phyloP scores from a whole-genome alignment of 129 eudicot species.

The Gnaphalium uliginosum region DNA sequence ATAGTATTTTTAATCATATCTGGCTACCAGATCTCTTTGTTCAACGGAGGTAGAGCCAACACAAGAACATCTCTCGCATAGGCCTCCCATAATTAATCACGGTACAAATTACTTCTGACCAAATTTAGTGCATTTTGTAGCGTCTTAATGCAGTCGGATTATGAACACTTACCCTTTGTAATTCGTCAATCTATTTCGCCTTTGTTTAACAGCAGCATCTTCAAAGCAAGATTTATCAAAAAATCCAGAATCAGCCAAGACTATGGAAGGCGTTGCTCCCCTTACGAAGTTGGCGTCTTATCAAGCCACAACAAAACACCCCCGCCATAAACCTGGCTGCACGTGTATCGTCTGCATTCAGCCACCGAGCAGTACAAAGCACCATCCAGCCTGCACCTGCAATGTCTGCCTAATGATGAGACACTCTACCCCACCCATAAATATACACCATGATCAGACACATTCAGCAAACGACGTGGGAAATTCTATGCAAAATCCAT shows the following conservation, averaged over 20 bases:
- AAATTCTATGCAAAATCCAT: not conserved
- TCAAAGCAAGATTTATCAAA: not conserved
- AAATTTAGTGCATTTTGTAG: constrained; percentile 8
- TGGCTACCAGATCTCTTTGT: constrained; percentile 42
- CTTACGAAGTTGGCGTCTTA: not conserved
- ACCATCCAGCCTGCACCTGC: constrained; percentile 52
- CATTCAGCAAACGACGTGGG: constrained; percentile 8
- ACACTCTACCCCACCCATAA: constrained; percentile 46
- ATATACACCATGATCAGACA: constrained; percentile 41
- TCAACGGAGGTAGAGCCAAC: constrained; percentile 56
- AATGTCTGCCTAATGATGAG: constrained; percentile 47
- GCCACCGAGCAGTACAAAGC: constrained; percentile 62
- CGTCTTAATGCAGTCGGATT: not conserved
- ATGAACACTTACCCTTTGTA: not conserved
- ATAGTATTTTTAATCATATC: constrained; percentile 1
- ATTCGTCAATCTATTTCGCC: not conserved
- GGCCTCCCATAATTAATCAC: constrained; percentile 35
- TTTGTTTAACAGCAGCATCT: not conserved
- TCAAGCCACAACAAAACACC: not conserved
- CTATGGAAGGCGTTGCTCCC: not conserved
- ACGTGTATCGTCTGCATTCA: constrained; percentile 70
- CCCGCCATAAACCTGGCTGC: constrained; percentile 48
- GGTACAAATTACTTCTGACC: constrained; percentile 40
- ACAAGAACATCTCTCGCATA: constrained; percentile 42
- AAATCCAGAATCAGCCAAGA: not conserved